Evolutionary conservation across 768 basidiomycete genomes (phyloP), one percentile per base, ranked within the genome.

Genomic region (Mycena amicta): DNA sequence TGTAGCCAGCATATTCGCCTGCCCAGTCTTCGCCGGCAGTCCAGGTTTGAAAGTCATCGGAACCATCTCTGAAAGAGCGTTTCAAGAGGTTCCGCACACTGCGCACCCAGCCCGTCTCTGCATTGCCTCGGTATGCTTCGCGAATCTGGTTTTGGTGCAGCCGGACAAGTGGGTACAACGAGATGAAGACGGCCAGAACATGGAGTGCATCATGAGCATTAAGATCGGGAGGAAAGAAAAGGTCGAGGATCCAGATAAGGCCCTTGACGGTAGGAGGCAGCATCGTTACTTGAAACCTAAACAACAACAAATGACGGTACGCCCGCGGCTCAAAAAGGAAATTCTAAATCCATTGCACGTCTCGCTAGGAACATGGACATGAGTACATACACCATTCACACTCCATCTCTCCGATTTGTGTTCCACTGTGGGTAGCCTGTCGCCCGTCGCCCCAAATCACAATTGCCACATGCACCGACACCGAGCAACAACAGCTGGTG

Each of bases 191-290:
- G 11, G 29, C 25, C 13, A 58, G 23, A 13, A 58, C 52, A 25
- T 58, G 52, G 30, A 58, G 15, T 18, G 57, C 57, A 22, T 58
- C 51, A n/a, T 58, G 50, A 3, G 52, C 15, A 22, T 45, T 31
- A 2, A 58, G 40, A n/a, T 58, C 57, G 1, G 52, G 57, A 39
- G 57, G 57, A 26, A 58, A 58, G 15, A 58, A 58, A 1, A 58
- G 29, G 43, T 58, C 18, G 2, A 58, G 57, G 13, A 58, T 52
- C n/a, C 39, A 53, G 2, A 52, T 58, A 43, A 58, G 57, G 1
- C 52, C 29, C 16, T 31, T 26, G 1, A 58, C 57, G 5, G 57
- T n/a, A 3, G 27, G 20, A 3, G 29, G 33, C 55, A 56, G 18
- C 33, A 37, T 37, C 33, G 33, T 37, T 8, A 37, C 8, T 8